Base-by-base conservation (phyloP, 2,329 filamentous ascomycete genomes). In the Cucurbitaria berberidis region DNA sequence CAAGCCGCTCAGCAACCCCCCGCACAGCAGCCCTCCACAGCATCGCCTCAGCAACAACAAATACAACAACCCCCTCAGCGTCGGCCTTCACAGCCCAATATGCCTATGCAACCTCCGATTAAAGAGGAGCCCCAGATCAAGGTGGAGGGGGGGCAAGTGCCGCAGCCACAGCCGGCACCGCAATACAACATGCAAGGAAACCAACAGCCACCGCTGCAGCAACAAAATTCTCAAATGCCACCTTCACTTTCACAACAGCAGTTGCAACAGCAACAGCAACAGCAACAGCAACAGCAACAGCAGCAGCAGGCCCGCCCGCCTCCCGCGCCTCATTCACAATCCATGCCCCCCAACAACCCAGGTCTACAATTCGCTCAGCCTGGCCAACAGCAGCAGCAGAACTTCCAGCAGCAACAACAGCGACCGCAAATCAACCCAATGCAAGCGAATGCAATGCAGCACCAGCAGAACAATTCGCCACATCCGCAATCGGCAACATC, bases 341-440 rank as follows among this genome's bases (percentile, higher is more conserved):
- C 60, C 18, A 65, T 68, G 59, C 66, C 68, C 36, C 63, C 58
- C 9, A 63, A 63, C 9, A 63, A 63, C 30, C 72, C 73, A 34
- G 60, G 58, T 18, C 68, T 62, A 19, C 55, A 63, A 34, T 69
- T 67, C 47, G 51, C 60, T 36, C 68, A 66, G 36, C 67, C 65
- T 18, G 59, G 62, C n/a, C 68, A 70, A 26, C 64, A 65, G 38
- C 67, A 65, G 38, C 67, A 71, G 42, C 55, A 55, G 35, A 63
- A 71, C 49, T 63, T 65, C n/a, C 70, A 72, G 45, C 57, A 59
- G 22, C 63, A 66, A 19, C 62, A 63, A 45, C 68, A 63, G 40
- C 69, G 72, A 32, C 73, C 73, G 5, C 73, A 74, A 41, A 70
- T 74, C 19, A 74, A 74, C 39, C 70, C 72, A 0, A 68, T 73